Conservation (phyloP, 1,139 yeast species). For the Kodamaea ohmeri region DNA sequence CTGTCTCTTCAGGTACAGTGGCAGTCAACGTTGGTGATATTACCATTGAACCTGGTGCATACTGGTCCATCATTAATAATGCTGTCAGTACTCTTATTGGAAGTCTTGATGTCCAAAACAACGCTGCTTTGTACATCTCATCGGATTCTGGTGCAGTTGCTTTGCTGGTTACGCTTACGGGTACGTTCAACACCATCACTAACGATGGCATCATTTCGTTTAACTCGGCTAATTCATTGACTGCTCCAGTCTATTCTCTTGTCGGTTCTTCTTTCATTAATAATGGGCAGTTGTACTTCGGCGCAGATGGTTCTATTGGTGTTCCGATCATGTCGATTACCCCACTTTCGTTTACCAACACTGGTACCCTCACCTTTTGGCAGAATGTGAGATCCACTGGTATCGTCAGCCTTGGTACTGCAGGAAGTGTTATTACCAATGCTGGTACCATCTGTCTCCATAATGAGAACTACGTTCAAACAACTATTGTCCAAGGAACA, state of each 20-base stretch:
- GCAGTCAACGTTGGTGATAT: conserved; percentile 24
- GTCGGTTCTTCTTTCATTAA: conserved; percentile 23
- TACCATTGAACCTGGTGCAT: conserved; percentile 28
- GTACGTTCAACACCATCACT: conserved; percentile 11
- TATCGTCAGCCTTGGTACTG: conserved; percentile 22
- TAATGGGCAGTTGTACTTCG: conserved; percentile 30
- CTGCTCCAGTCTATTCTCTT: conserved; percentile 22
- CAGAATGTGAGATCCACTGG: conserved; percentile 22
- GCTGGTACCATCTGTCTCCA: conserved; percentile 18
- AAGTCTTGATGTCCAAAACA: conserved; percentile 21
- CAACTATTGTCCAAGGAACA: conserved; percentile 15
- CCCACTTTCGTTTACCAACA: conserved; percentile 24
- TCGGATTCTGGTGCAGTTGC: conserved; percentile 14
- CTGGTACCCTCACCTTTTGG: conserved; percentile 27
- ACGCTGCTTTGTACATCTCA: conserved; percentile 26
- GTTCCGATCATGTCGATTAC: conserved; percentile 22
- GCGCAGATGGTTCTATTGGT: conserved; percentile 23
- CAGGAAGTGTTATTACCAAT: conserved; percentile 18
- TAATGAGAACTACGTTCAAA: conserved; percentile 15
- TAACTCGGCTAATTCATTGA: conserved; percentile 15
- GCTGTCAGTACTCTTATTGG: conserved; percentile 25
- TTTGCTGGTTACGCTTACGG: conserved; percentile 13
- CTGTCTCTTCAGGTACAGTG: conserved; percentile 6
- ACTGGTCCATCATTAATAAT: conserved; percentile 35
- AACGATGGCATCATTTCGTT: conserved; percentile 17